Percentiles rank a stretch among this genome's conserved stretches.
These are phyloP conservation scores for Trichosanthes truncata DNA, from an alignment of 306 rosid species.

Conservation along the genomic window DNA sequence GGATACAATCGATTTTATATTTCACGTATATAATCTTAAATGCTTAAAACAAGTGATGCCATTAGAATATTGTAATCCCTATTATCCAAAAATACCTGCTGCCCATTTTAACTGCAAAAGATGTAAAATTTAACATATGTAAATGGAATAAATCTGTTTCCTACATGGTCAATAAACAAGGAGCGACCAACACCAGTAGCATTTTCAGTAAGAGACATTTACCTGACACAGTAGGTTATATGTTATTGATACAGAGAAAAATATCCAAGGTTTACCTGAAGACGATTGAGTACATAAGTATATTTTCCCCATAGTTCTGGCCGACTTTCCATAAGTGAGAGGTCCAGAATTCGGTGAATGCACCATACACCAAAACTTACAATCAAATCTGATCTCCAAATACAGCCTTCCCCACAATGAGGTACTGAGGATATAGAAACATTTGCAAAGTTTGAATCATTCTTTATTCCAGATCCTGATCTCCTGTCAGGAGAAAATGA, in stretches of 20 bases:
- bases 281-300: constrained; percentile 86
- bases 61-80: neutral
- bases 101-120: neutral
- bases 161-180: neutral
- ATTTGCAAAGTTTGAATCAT: constrained; percentile 24
- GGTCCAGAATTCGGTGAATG: constrained; percentile 83
- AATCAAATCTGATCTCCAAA: constrained; percentile 71
- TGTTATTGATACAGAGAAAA: neutral
- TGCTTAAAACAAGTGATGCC: neutral
- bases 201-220: neutral
- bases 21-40: neutral
- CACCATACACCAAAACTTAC: constrained; percentile 99
- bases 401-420: constrained; percentile 85
- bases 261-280: constrained; percentile 55
- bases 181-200: neutral
- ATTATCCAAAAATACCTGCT: neutral
- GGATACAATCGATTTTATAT: neutral
- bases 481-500: constrained; percentile 46
- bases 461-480: constrained; percentile 32
- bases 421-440: constrained; percentile 53
- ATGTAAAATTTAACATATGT: neutral
- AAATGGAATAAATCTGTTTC: neutral
- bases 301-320: constrained; percentile 99
- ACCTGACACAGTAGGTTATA: neutral
- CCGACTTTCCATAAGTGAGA: constrained; percentile 89